phyloP scores from a whole-genome alignment of 768 basidiomycete genomes.

The Amanita pallidorosea region DNA sequence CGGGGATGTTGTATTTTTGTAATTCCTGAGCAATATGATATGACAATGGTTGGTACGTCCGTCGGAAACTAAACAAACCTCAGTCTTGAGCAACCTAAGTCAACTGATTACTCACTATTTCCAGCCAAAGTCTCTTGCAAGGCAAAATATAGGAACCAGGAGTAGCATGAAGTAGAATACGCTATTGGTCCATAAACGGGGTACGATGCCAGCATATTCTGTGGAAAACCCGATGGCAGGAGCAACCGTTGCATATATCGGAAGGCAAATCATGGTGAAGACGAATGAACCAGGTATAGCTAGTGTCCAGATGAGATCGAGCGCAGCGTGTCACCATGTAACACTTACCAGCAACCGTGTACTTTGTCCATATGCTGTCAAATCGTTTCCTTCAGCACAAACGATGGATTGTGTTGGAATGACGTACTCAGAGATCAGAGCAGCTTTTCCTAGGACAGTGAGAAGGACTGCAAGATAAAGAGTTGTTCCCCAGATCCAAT shows the following conservation, averaged over 20 bases:
- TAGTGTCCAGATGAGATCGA: conserved; percentile 15
- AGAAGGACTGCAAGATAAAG: conserved; percentile 90
- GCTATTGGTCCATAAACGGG: conserved; percentile 77
- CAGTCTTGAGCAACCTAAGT: conserved; percentile 4
- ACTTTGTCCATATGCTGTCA: conserved; percentile 95
- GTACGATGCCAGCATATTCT: conserved; percentile 85
- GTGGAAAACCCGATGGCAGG: conserved; percentile 82
- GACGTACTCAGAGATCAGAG: conserved; percentile 91
- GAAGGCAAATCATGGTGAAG: conserved; percentile 94
- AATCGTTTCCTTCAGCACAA: neutral
- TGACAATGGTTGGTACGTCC: conserved; percentile 84
- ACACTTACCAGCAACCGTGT: conserved; percentile 77
- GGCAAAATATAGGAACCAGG: conserved; percentile 74
- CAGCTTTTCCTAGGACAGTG: conserved; percentile 95
- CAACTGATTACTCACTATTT: conserved; percentile 67
- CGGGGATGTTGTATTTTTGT: conserved; percentile 98
- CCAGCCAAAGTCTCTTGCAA: conserved; percentile 88
- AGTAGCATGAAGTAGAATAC: conserved; percentile 88
- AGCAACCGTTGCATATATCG: conserved; percentile 80
- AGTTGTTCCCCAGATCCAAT: conserved; percentile 99
- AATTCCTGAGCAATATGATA: conserved; percentile 98
- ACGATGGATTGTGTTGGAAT: neutral
- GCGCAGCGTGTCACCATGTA: neutral
- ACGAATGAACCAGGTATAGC: conserved; percentile 96
- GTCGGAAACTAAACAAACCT: conserved; percentile 53